Percentiles rank a stretch among this genome's conserved stretches.
Conservation (phyloP, 2,329 filamentous ascomycete species). For the Arthrobotrys musiformis region DNA sequence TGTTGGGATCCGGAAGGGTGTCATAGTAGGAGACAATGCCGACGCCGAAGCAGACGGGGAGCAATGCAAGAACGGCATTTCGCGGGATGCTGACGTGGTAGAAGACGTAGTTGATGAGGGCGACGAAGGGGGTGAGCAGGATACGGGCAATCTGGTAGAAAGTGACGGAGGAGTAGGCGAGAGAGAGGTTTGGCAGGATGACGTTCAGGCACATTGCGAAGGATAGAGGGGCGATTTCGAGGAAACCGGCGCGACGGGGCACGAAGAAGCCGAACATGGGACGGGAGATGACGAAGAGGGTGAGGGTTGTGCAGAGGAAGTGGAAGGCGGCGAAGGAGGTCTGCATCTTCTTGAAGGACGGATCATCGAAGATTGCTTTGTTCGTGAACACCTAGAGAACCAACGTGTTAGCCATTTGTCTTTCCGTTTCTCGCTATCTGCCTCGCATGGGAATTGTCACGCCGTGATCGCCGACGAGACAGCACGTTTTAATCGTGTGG, state of each 20-base stretch:
- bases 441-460: no score
- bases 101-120: constrained; percentile 73
- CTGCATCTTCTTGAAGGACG: constrained; percentile 71
- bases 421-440: background rate
- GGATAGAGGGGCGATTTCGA: constrained; percentile 72
- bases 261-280: constrained; percentile 71
- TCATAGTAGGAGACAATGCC: constrained; percentile 76
- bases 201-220: constrained; percentile 76
- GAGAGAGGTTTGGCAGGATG: constrained; percentile 74
- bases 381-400: constrained; percentile 73
- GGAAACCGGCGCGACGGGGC: constrained; percentile 68
- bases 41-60: constrained; percentile 73
- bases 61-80: constrained; percentile 68
- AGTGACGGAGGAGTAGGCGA: constrained; percentile 75
- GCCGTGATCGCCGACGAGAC: background rate
- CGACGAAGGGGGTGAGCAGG: constrained; percentile 73
- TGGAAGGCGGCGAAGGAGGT: constrained; percentile 76
- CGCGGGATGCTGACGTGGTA: constrained; percentile 70
- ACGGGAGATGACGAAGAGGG: constrained; percentile 72
- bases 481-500: constrained; percentile 7
- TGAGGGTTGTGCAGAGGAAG: constrained; percentile 74
- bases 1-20: constrained; percentile 67
- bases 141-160: constrained; percentile 78
- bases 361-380: constrained; percentile 75
- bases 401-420: background rate